These are phyloP conservation scores for Lonicera japonica DNA, from an alignment of 129 eudicot species.

Conservation along the genomic window DNA sequence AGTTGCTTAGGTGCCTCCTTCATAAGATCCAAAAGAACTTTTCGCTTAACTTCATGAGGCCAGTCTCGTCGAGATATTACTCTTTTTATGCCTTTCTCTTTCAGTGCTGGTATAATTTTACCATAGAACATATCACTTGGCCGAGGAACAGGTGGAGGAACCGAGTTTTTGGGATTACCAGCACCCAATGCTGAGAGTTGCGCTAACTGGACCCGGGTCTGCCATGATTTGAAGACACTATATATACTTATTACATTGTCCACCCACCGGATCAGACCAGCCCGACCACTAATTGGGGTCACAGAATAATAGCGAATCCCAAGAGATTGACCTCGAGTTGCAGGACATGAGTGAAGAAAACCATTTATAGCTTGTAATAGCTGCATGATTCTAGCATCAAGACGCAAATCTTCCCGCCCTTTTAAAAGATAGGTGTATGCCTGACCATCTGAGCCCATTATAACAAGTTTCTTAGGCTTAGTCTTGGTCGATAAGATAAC, in stretches of 20 bases:
- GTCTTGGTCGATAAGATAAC: slow-evolving; percentile 85
- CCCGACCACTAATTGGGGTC: slow-evolving; percentile 97
- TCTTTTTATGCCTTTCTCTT: slow-evolving; percentile 95
- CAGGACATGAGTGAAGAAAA: slow-evolving; percentile 67
- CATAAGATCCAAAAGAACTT: slow-evolving; percentile 94
- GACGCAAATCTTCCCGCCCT: slow-evolving; percentile 98
- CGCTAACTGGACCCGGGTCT: slow-evolving; percentile 69
- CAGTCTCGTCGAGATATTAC: slow-evolving; percentile 97
- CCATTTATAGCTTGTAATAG: slow-evolving; percentile 83
- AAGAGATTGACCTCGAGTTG: slow-evolving; percentile 37
- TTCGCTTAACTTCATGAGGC: slow-evolving; percentile 96
- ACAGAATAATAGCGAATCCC: slow-evolving; percentile 82
- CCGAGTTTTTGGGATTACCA: slow-evolving; percentile 43
- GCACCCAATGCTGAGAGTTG: slow-evolving; percentile 58
- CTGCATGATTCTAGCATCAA: slow-evolving; percentile 99
- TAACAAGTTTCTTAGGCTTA: slow-evolving; percentile 84
- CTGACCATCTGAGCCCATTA: slow-evolving; percentile 88
- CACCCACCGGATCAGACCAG: slow-evolving; percentile 99
- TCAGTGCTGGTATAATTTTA: slow-evolving; percentile 95
- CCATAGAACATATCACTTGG: slow-evolving; percentile 98
- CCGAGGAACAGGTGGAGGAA: slow-evolving; percentile 76
- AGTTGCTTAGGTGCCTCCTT: slow-evolving; percentile 92
- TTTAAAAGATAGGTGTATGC: slow-evolving; percentile 79
- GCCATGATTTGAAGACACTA: slow-evolving; percentile 93
- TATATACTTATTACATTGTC: slow-evolving; percentile 89